Evolutionary conservation across 306 rosid species (phyloP).

Genomic region (Malus fusca): DNA sequence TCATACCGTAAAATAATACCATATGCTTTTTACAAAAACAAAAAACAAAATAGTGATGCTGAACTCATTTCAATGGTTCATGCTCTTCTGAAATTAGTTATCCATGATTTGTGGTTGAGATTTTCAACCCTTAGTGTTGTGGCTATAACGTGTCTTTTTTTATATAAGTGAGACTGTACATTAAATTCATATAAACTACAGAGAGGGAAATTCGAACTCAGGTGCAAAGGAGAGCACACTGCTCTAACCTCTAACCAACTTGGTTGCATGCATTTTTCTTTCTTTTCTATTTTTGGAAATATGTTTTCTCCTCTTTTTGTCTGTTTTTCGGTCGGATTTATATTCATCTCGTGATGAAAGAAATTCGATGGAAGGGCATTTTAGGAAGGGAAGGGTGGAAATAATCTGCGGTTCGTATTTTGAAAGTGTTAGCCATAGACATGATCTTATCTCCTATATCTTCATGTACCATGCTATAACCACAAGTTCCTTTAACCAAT

Average conservation of each 20-base stretch:
- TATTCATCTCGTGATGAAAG: background rate
- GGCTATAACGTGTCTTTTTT: background rate
- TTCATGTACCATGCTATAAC: constrained; percentile 43
- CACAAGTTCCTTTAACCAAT: constrained; percentile 47
- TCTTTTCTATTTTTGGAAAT: background rate
- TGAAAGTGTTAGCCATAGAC: constrained; percentile 14
- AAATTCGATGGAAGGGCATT: constrained; percentile 12
- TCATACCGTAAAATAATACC: background rate
- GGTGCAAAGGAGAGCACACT: no score
- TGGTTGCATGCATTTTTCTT: background rate
- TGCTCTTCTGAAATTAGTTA: background rate
- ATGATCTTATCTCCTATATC: constrained; percentile 61
- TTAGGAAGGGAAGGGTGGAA: constrained; percentile 20
- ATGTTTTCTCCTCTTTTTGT: background rate
- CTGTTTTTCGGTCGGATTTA: background rate
- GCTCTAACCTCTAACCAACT: no score
- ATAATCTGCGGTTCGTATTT: constrained; percentile 47
- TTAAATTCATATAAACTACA: no score
- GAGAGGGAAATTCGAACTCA: no score
- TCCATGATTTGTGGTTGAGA: background rate
- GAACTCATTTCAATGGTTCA: background rate
- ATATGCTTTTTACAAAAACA: background rate
- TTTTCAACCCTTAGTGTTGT: background rate
- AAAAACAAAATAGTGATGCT: background rate
- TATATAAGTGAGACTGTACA: background rate